A percentile compares a stretch with the other conserved stretches of the same genome.
Conservation (phyloP, 331 rosid species). For the Stylosanthes scabra region DNA sequence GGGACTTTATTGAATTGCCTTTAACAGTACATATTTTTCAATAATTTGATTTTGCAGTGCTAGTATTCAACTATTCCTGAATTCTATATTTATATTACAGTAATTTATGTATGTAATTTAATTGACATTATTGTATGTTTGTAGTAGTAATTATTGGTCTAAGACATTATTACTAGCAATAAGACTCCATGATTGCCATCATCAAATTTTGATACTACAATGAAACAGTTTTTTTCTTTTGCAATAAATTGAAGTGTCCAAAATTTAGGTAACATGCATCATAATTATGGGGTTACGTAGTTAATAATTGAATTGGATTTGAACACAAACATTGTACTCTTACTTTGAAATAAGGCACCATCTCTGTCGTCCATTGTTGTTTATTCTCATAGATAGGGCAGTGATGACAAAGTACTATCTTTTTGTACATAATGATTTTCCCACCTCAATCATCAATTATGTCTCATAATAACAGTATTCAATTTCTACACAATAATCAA, state of each 20-base stretch:
- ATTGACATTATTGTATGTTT: neutral
- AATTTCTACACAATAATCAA: neutral
- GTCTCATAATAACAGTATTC: slow-evolving; percentile 25
- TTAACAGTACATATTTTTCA: no score
- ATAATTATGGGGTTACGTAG: neutral
- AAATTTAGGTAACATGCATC: neutral
- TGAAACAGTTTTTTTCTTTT: neutral
- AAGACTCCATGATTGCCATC: neutral
- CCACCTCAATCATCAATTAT: slow-evolving; percentile 33
- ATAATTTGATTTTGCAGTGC: no score
- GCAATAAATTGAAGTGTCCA: slow-evolving; percentile 3
- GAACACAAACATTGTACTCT: no score
- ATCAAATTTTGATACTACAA: neutral
- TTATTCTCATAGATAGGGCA: no score
- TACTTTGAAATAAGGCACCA: no score
- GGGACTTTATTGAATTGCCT: no score
- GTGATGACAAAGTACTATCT: no score
- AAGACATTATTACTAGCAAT: slow-evolving; percentile 1
- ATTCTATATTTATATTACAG: no score
- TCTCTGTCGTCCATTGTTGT: no score
- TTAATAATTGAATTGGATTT: no score
- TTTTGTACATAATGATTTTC: slow-evolving; percentile 27
- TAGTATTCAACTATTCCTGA: no score
- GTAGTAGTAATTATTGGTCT: neutral
- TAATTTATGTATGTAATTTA: no score